Conservation (phyloP, 2,329 filamentous ascomycete genomes). For the Geosmithia morbida region DNA sequence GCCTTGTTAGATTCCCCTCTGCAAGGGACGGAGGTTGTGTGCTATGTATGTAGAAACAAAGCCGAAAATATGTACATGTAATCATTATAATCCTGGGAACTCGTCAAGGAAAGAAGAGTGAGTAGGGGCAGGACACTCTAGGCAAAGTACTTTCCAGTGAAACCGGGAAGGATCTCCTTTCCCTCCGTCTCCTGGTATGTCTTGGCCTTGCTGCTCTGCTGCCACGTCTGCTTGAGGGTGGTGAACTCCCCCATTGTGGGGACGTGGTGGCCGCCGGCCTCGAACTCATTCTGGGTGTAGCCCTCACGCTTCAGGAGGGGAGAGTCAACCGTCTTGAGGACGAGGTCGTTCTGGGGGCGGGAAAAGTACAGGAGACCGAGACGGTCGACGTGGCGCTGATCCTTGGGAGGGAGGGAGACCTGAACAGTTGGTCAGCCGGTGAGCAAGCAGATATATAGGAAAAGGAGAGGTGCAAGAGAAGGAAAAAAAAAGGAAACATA, state of each 20-base stretch:
- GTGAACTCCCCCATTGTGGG: constrained; percentile 23
- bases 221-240: constrained; percentile 20
- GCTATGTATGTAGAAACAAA: too few species aligned
- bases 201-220: constrained; percentile 15
- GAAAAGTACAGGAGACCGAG: constrained; percentile 37
- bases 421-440: too few species aligned
- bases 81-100: too few species aligned
- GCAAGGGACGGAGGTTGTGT: too few species aligned
- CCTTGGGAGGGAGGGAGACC: constrained; percentile 21
- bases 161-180: constrained; percentile 18
- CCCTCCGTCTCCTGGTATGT: constrained; percentile 12
- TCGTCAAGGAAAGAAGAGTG: too few species aligned
- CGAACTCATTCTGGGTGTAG: constrained; percentile 20
- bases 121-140: not conserved
- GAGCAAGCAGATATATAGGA: too few species aligned
- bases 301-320: constrained; percentile 19
- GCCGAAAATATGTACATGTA: too few species aligned
- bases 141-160: constrained; percentile 11
- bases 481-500: constrained; percentile 3
- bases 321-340: constrained; percentile 20
- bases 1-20: too few species aligned
- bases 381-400: constrained; percentile 28
- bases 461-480: not conserved
- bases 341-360: constrained; percentile 23
- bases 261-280: constrained; percentile 12